Conservation (phyloP, 768 basidiomycete genomes). For the Boletus huronensis region DNA sequence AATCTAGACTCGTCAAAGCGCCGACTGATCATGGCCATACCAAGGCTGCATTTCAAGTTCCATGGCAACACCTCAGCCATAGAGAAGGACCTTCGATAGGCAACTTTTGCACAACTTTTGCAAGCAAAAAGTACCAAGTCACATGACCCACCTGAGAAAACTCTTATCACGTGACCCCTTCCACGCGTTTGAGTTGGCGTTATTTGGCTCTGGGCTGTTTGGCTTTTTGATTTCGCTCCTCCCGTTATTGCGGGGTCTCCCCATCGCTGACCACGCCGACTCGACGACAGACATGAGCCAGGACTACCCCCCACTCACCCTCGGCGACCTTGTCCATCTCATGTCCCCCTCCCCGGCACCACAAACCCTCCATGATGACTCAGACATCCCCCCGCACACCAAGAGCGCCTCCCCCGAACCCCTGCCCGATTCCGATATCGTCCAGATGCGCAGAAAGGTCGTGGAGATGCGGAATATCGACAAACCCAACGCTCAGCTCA, state of each 20-base stretch:
- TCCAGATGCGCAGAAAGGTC: constrained; percentile 45
- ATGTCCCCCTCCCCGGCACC: constrained; percentile 51
- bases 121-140: too few species aligned
- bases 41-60: too few species aligned
- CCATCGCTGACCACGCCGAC: neutral
- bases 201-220: constrained; percentile 25
- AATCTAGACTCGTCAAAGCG: too few species aligned
- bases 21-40: too few species aligned
- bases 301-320: constrained; percentile 40
- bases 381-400: constrained; percentile 16
- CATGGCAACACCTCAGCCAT: too few species aligned
- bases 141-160: constrained; percentile 25
- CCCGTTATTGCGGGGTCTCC: constrained; percentile 7
- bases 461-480: constrained; percentile 39
- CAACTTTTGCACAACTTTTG: too few species aligned
- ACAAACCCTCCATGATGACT: constrained; percentile 17
- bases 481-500: constrained; percentile 22
- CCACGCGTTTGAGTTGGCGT: constrained; percentile 38
- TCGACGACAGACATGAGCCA: constrained; percentile 24
- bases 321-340: constrained; percentile 55
- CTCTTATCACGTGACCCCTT: constrained; percentile 31
- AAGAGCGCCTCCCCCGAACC: constrained; percentile 33
- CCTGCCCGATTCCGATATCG: constrained; percentile 46
- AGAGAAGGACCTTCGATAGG: too few species aligned
- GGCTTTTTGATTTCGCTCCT: constrained; percentile 31